Conservation (phyloP, 176 grass and related monocot genomes). For the Panicum miliaceum region DNA sequence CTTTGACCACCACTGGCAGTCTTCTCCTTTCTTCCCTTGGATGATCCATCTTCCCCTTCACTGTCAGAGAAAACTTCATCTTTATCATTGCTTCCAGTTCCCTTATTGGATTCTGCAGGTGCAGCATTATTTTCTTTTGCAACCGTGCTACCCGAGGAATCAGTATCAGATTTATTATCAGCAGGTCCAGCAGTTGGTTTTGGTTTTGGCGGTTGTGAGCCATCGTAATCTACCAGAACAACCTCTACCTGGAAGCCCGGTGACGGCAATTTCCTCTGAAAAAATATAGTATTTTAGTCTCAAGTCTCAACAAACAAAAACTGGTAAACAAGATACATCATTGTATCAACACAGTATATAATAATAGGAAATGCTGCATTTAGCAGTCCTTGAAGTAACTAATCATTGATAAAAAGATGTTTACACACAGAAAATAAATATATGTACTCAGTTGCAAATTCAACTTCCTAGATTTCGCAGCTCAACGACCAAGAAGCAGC, state of each 20-base stretch:
- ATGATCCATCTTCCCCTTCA: conserved; percentile 73
- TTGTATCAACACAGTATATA: neutral
- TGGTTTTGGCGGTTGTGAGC: conserved; percentile 55
- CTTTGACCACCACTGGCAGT: conserved; percentile 24
- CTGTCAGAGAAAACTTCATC: conserved; percentile 90
- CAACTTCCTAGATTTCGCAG: neutral
- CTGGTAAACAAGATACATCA: neutral
- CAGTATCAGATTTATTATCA: conserved; percentile 47
- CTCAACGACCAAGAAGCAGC: neutral
- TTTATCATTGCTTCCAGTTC: conserved; percentile 63
- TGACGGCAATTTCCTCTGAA: conserved; percentile 92
- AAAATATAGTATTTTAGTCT: conserved; percentile 21
- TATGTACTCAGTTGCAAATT: neutral
- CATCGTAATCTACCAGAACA: conserved; percentile 83
- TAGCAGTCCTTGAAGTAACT: neutral
- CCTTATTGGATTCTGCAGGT: conserved; percentile 49
- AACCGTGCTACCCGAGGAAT: conserved; percentile 30
- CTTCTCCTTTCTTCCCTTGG: conserved; percentile 56
- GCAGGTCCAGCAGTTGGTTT: conserved; percentile 28
- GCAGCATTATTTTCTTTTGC: conserved; percentile 52
- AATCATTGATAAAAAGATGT: neutral
- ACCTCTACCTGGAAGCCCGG: conserved; percentile 92
- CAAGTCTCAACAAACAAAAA: neutral
- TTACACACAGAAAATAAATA: neutral
- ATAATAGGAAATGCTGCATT: conserved; percentile 11